Evolutionary conservation across 306 rosid genomes (phyloP).

Genomic region (Ceratonia siliqua): DNA sequence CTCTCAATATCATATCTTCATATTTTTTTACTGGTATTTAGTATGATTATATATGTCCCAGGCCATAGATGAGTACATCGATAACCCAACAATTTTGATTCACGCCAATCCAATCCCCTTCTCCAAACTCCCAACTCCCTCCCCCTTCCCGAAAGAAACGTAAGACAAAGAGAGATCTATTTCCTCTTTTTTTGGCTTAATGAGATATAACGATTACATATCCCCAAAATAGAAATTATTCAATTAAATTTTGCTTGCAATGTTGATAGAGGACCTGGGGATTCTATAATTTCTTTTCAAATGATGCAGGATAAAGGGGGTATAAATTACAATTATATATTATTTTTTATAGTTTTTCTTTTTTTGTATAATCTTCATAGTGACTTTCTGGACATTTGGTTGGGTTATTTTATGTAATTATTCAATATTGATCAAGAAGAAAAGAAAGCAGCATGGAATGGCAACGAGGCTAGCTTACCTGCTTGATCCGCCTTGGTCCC

Average conservation of each 20-base stretch:
- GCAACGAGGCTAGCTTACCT: constrained; percentile 43
- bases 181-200: background rate
- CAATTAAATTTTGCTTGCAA: background rate
- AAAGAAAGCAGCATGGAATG: background rate
- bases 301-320: background rate
- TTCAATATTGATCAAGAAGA: background rate
- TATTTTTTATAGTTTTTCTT: background rate
- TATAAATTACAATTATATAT: background rate
- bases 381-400: background rate
- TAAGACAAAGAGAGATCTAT: background rate
- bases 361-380: background rate
- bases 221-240: too few species aligned
- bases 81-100: background rate
- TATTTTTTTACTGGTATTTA: too few species aligned
- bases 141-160: too few species aligned
- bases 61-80: background rate
- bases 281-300: background rate
- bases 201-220: background rate
- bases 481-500: constrained; percentile 91
- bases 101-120: background rate
- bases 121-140: background rate
- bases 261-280: background rate
- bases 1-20: background rate
- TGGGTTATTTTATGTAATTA: background rate
- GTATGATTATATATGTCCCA: too few species aligned